Conservation (phyloP, 2,329 filamentous ascomycete species). For the Akanthomyces dipterigenus region DNA sequence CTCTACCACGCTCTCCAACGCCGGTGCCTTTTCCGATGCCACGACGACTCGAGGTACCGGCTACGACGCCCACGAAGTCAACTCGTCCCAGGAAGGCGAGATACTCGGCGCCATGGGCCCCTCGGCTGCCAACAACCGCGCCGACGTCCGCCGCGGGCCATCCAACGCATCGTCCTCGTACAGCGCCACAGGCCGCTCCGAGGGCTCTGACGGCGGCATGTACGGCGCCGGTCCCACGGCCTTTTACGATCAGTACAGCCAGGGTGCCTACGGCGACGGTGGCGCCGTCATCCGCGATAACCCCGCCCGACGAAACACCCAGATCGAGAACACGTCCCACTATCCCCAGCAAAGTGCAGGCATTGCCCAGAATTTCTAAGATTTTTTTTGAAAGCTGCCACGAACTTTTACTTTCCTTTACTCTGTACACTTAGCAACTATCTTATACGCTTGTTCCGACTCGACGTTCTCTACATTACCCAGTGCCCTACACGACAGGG, state of each 20-base stretch:
- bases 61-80: constrained; percentile 49
- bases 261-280: constrained; percentile 46
- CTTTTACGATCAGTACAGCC: constrained; percentile 55
- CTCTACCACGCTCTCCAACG: constrained; percentile 82
- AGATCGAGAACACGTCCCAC: constrained; percentile 85
- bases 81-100: constrained; percentile 64
- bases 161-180: constrained; percentile 97
- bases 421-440: not conserved
- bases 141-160: constrained; percentile 76
- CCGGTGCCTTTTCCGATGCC: constrained; percentile 65
- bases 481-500: not conserved
- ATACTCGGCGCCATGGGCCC: constrained; percentile 79
- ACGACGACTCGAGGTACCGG: constrained; percentile 61
- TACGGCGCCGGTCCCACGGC: constrained; percentile 36
- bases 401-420: constrained; percentile 14
- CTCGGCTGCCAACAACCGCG: constrained; percentile 56
- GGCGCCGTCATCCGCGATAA: constrained; percentile 81
- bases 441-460: not conserved
- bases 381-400: not conserved
- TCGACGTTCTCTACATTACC: not conserved
- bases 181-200: constrained; percentile 72
- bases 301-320: constrained; percentile 82
- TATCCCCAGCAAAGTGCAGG: constrained; percentile 90
- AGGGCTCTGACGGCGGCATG: constrained; percentile 51
- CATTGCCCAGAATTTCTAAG: constrained; percentile 92